Percentiles rank a stretch among this genome's conserved stretches.
phyloP scores from a whole-genome alignment of 768 basidiomycete species.

The Trametes meyenii region DNA sequence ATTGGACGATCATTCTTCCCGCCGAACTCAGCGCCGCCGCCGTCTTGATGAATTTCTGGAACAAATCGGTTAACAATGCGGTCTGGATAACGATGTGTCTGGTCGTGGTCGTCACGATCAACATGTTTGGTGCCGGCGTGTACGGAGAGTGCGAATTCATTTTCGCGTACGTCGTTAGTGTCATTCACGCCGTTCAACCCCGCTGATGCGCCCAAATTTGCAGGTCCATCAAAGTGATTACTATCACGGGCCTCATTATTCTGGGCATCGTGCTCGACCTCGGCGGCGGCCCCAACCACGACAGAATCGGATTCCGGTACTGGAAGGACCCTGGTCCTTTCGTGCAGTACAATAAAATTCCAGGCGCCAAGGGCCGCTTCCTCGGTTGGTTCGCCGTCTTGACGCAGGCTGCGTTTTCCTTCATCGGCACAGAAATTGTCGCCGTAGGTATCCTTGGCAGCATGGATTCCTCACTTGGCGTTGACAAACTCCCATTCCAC shows the following conservation, averaged over 20 bases:
- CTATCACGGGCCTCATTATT: constrained; percentile 66
- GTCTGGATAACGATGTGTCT: constrained; percentile 82
- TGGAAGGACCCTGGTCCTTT: constrained; percentile 93
- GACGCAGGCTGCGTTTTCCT: constrained; percentile 91
- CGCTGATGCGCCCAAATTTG: background rate
- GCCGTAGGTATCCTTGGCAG: constrained; percentile 52
- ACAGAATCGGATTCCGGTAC: constrained; percentile 70
- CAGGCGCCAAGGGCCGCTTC: constrained; percentile 77
- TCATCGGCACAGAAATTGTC: constrained; percentile 93
- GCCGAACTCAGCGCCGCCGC: constrained; percentile 77
- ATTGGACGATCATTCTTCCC: constrained; percentile 70
- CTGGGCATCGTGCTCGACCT: constrained; percentile 75
- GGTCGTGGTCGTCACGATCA: constrained; percentile 75
- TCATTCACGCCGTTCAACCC: background rate
- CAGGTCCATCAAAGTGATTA: constrained; percentile 86
- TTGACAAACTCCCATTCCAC: constrained; percentile 2
- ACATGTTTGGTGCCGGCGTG: constrained; percentile 73
- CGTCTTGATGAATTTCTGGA: constrained; percentile 75
- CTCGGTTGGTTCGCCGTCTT: constrained; percentile 71
- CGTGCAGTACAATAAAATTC: constrained; percentile 65
- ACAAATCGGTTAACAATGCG: constrained; percentile 57
- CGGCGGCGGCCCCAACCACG: constrained; percentile 85
- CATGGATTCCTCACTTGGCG: background rate
- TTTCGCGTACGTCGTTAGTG: constrained; percentile 58
- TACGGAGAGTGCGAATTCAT: constrained; percentile 88